phyloP scores from a whole-genome alignment of 129 eudicot genomes.

The Apium graveolens region DNA sequence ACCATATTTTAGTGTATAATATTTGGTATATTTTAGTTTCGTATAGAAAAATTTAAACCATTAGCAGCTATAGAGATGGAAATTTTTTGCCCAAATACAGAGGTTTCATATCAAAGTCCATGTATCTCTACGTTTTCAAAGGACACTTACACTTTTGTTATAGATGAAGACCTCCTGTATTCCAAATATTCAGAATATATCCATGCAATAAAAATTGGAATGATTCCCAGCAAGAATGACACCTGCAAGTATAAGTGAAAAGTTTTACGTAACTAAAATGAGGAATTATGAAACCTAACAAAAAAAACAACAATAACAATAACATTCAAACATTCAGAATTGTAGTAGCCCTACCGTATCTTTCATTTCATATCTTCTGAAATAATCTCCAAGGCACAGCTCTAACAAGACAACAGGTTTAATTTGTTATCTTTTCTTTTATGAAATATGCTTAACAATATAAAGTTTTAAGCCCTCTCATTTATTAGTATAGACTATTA shows the following conservation, averaged over 20 bases:
- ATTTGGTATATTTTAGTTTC: not conserved
- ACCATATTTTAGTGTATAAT: not conserved
- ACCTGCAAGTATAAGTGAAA: conserved; percentile 42
- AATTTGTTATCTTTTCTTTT: not conserved
- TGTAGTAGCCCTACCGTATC: too few relatives aligned
- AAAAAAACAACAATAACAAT: not conserved
- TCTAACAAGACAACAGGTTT: not conserved
- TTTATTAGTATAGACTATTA: not conserved
- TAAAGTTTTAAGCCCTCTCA: not conserved
- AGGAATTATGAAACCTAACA: not conserved
- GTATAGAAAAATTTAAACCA: not conserved
- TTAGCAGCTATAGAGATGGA: not conserved
- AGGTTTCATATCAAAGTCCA: not conserved
- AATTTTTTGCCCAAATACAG: not conserved
- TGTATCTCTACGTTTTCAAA: not conserved
- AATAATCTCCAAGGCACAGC: not conserved
- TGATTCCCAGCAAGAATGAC: conserved; percentile 85
- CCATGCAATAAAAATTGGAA: conserved; percentile 83
- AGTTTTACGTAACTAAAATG: not conserved
- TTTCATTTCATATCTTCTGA: too few relatives aligned
- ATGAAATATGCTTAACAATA: not conserved
- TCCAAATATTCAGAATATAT: conserved; percentile 85
- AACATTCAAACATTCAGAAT: not conserved
- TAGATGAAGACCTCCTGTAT: conserved; percentile 59
- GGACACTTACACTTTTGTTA: conserved; percentile 68